Evolutionary conservation across 169 alveolate species (phyloP), one percentile per base, ranked within the genome.

Genomic region (Plasmodium gaboni): DNA sequence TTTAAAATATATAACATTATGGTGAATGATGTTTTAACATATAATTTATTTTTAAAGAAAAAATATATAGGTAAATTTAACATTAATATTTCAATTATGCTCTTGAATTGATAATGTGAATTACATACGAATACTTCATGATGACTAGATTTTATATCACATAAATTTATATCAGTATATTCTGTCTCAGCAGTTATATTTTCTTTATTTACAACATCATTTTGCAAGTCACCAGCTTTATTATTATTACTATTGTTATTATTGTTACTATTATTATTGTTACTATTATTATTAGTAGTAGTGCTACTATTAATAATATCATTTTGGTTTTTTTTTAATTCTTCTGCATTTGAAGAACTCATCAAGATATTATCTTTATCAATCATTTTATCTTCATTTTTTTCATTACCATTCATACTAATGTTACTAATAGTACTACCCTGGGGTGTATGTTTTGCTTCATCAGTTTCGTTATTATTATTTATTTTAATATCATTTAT

Each of bases 31-130:
- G 76, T 50, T 65, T 78, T 78, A 17, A 44, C 61, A 57, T 64
- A 78, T 4, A 65, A 10, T 15, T 78, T 78, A 64, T 78, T 78
- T 64, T 78, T 78, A 69, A 78, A 78, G 32, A 78, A 17, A 9
- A 78, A 78, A 64, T 64, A 78, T 10, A 78, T 78, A 7, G 89
- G 89, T 15, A 78, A 13, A 46, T 78, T 51, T 17, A 78, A 15
- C 70, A 78, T 78, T 51, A 64, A 24, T 44, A 78, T 59, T 64
- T 78, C 89, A 12, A 64, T 42, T 57, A 64, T 24, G 53, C 78
- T 78, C 26, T 78, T 78, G 32, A 64, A 64, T 24, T 78, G 70
- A 59, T 19, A 55, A 28, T 65, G 78, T 10, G 89, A 78, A 9
- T 64, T 64, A 59, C 89, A 78, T 22, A 28, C 12, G 26, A 48